A percentile compares a stretch with the other conserved stretches of the same genome.
phyloP scores from a whole-genome alignment of 768 basidiomycete species.

The Coprinopsis marcescibilis region DNA sequence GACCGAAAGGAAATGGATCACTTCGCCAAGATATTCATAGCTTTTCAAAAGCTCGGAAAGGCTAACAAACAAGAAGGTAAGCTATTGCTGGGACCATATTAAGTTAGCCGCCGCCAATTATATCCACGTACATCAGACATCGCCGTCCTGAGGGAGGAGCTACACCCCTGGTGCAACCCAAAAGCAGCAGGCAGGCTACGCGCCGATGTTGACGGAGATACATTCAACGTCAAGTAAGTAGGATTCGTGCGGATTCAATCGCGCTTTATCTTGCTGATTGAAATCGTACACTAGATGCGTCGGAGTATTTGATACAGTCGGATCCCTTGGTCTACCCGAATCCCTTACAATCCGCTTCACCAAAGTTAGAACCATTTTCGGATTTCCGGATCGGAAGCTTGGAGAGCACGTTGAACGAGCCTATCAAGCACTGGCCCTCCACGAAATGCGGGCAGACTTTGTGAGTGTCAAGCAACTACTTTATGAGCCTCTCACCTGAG shows the following conservation, averaged over 20 bases:
- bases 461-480: slow-evolving; percentile 32
- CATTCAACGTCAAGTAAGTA: slow-evolving; percentile 59
- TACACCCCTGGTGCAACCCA: slow-evolving; percentile 50
- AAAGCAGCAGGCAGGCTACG: slow-evolving; percentile 49
- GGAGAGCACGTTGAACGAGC: slow-evolving; percentile 61
- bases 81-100: slow-evolving; percentile 1
- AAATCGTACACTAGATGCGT: slow-evolving; percentile 39
- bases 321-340: slow-evolving; percentile 63
- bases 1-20: slow-evolving; percentile 68
- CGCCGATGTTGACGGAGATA: slow-evolving; percentile 37
- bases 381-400: slow-evolving; percentile 54
- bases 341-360: slow-evolving; percentile 45
- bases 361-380: slow-evolving; percentile 49
- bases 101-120: background rate
- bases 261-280: background rate
- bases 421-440: slow-evolving; percentile 65
- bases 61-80: slow-evolving; percentile 40
- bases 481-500: background rate
- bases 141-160: slow-evolving; percentile 39
- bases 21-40: slow-evolving; percentile 58
- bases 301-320: slow-evolving; percentile 79
- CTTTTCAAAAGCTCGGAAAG: slow-evolving; percentile 59
- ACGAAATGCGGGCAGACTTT: slow-evolving; percentile 65
- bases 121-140: slow-evolving; percentile 13
- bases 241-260: background rate